Evolutionary conservation across 1,139 yeast species (phyloP), one percentile per base, ranked within the genome.

Genomic region (Lodderomyces margitis): DNA sequence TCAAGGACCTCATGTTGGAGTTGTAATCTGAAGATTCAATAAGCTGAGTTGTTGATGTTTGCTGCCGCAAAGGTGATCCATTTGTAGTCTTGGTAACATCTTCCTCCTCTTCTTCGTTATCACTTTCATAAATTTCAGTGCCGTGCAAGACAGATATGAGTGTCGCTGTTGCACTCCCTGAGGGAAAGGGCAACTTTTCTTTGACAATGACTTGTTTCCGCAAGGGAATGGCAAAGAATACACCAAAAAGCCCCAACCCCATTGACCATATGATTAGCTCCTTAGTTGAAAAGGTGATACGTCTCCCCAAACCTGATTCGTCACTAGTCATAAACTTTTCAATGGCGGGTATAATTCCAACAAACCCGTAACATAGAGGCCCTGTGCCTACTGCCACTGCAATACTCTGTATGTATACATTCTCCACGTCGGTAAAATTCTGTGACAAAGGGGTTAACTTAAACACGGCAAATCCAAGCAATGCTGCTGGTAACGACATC

Each of bases 341-440:
- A 43, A 92, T 83, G 0, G 98, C 98, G 0, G 98, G 98, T 1
- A 92, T 77, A n/a, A 94, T 91, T 1, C 98, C 98, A 15, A 92
- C 94, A 45, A 92, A 76, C 0, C 98, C 98, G 61, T 85, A 91
- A 0, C 97, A 95, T 50, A 92, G 69, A 0, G 98, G 98, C 0
- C 98, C 98, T 0, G 98, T 92, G 0, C 98, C 98, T 1, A 87
- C 95, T 0, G 98, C 97, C 9, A 91, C 98, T 0, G 98, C 89
- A 25, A 92, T 78, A 59, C 96, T 87, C 57, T 89, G 97, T 1
- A 87, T 83, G 58, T 81, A 88, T 5, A 92, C 98, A 55, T 89
- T 91, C 58, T 92, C 98, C 12, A 87, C 96, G 48, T 89, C 96
- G 1, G 95, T 78, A 58, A 92, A 87, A 7, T 74, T 72, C 23